phyloP scores from a whole-genome alignment of 306 rosid species.

The Vachellia collinsii region DNA sequence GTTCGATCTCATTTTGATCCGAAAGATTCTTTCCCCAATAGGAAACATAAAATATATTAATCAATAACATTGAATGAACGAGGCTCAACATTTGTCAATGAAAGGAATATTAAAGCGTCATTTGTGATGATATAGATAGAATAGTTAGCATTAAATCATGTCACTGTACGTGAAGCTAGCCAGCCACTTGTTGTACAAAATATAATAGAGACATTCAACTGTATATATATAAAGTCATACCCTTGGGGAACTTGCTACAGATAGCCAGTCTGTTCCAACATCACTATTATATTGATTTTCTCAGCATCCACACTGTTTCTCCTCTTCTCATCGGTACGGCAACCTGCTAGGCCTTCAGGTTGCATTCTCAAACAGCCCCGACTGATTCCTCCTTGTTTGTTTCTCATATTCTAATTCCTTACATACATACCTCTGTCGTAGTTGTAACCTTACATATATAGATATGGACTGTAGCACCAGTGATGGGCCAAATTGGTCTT shows the following conservation, averaged over 20 bases:
- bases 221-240: background rate
- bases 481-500: constrained; percentile 46
- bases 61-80: background rate
- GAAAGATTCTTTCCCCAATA: constrained; percentile 30
- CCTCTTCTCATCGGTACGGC: constrained; percentile 25
- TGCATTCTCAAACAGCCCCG: constrained; percentile 46
- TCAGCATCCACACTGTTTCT: background rate
- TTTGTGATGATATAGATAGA: too few species aligned
- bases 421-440: too few species aligned
- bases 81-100: background rate
- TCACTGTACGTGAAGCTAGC: background rate
- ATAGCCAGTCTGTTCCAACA: constrained; percentile 42
- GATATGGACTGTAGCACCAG: constrained; percentile 29
- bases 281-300: constrained; percentile 48
- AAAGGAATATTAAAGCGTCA: too few species aligned
- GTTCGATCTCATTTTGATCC: background rate
- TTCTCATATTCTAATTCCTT: too few species aligned
- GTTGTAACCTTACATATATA: too few species aligned
- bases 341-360: constrained; percentile 11
- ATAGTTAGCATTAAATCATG: background rate
- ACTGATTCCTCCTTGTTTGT: too few species aligned
- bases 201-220: too few species aligned
- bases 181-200: background rate
- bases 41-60: background rate
- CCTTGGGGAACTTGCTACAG: background rate